Base-by-base conservation (phyloP, 257 asterid genomes). In the Solanum corneliomulleri region DNA sequence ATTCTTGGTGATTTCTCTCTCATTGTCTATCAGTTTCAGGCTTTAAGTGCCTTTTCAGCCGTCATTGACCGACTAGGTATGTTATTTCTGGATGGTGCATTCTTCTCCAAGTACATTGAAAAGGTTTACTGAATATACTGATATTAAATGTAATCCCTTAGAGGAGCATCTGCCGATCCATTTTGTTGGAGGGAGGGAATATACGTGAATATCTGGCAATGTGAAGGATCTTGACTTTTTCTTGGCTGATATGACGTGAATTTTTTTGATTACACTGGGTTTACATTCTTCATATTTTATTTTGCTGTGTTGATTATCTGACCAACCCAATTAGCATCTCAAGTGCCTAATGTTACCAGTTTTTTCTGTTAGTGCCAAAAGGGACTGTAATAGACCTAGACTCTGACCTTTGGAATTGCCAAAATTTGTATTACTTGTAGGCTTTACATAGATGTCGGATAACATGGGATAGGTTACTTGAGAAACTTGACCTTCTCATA, bases 41-140 rank as follows among this genome's bases (percentile, higher is more conserved):
- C 99, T 68, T 90, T 96, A 91, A 96, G 98, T 90, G 99, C 99
- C 88, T 96, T 96, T 92, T 95, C 99, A 89, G 99, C 98, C 85
- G 92, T 95, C 91, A 93, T 96, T 66, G 95, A 95, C 86, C 94
- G 99, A 87, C 89, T 96, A 89, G 98, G 99, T 96, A 91, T 35
- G 29, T 44, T 78, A 23, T 85, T 69, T 76, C 86, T 88, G 16
- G 25, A 77, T 69, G 39, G 47, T 49, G 64, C 9, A n/a, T 44
- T 14, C 52, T 45, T 69, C 45, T 81, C 44, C 21, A 18, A 76
- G 45, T 81, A 29, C 64, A 49, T 47, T 29, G 42, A 47, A 74
- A 80, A 31, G 85, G 44, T 49, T 49, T 81, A 49, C 85, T 10
- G 85, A 49, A 80, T 81, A 81, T 29, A 49, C 42, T 81, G 29